These are phyloP conservation scores for Dicorynia guianensis DNA, from an alignment of 306 rosid genomes.

Conservation along the genomic window DNA sequence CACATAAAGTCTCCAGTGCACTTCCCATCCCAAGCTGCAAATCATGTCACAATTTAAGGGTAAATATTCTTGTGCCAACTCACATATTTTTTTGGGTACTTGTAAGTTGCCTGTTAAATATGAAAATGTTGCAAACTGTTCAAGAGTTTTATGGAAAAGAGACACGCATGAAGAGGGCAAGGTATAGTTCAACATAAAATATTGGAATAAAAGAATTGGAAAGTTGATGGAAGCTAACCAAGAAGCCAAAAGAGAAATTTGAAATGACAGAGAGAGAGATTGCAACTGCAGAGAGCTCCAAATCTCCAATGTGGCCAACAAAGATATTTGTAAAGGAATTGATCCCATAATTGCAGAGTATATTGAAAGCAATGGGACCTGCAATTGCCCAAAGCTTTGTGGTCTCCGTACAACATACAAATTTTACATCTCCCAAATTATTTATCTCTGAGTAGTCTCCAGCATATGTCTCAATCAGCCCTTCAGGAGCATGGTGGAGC, in stretches of 20 bases:
- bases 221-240: slow-evolving; percentile 62
- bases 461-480: slow-evolving; percentile 47
- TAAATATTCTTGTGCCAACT: slow-evolving; percentile 8
- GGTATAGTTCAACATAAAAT: neutral
- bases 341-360: slow-evolving; percentile 77
- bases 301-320: slow-evolving; percentile 80
- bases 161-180: neutral
- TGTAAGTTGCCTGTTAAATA: neutral
- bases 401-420: slow-evolving; percentile 49
- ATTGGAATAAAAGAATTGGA: neutral
- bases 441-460: slow-evolving; percentile 52
- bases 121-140: neutral
- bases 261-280: slow-evolving; percentile 78
- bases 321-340: slow-evolving; percentile 82
- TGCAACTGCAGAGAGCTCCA: slow-evolving; percentile 82
- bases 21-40: slow-evolving; percentile 98
- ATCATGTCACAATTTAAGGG: slow-evolving; percentile 13
- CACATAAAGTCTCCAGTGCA: slow-evolving; percentile 95
- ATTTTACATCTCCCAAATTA: slow-evolving; percentile 38
- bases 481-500: slow-evolving; percentile 63
- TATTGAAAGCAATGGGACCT: slow-evolving; percentile 79
- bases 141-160: slow-evolving; percentile 6
- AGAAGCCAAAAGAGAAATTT: slow-evolving; percentile 87
- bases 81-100: slow-evolving; percentile 12
- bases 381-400: slow-evolving; percentile 77